Evolutionary conservation across 371 early-diverging fungal genomes (phyloP).

Genomic region (Rhizomucor miehei): DNA sequence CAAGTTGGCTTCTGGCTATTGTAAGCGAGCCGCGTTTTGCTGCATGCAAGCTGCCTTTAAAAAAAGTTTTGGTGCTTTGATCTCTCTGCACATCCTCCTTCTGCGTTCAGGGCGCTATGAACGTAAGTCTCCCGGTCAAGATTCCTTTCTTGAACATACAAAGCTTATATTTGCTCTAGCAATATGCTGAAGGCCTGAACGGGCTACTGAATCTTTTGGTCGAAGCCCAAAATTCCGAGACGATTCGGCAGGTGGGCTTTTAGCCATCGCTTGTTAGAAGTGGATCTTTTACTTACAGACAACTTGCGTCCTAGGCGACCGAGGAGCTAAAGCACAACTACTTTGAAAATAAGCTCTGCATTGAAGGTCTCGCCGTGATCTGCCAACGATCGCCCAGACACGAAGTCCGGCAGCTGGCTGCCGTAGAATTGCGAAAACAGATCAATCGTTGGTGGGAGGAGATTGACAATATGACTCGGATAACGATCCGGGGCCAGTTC

Average conservation of each 20-base stretch:
- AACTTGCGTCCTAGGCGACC: slow-evolving; percentile 49
- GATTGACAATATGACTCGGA: slow-evolving; percentile 49
- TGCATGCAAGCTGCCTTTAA: too few species aligned
- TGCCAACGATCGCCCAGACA: slow-evolving; percentile 52
- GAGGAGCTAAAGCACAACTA: slow-evolving; percentile 64
- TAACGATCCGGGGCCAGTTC: slow-evolving; percentile 59
- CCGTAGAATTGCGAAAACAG: slow-evolving; percentile 89
- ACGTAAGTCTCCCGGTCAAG: too few species aligned
- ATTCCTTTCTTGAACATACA: too few species aligned
- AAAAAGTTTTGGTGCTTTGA: too few species aligned
- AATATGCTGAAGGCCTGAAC: slow-evolving; percentile 6
- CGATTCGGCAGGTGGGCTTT: slow-evolving; percentile 41
- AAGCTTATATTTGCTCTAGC: not conserved
- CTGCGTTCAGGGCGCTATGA: too few species aligned
- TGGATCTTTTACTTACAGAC: not conserved
- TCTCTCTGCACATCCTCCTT: too few species aligned
- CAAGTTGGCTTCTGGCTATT: too few species aligned
- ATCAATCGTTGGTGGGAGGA: slow-evolving; percentile 70
- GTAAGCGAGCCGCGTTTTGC: too few species aligned
- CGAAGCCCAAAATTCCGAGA: slow-evolving; percentile 46
- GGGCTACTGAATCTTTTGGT: slow-evolving; percentile 44
- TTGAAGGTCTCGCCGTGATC: slow-evolving; percentile 71
- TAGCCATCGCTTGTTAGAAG: not conserved
- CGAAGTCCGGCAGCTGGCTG: slow-evolving; percentile 82
- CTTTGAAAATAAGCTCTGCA: slow-evolving; percentile 60